Evolutionary conservation across 2,329 filamentous ascomycete species (phyloP).

Genomic region (Talaromyces islandicus): DNA sequence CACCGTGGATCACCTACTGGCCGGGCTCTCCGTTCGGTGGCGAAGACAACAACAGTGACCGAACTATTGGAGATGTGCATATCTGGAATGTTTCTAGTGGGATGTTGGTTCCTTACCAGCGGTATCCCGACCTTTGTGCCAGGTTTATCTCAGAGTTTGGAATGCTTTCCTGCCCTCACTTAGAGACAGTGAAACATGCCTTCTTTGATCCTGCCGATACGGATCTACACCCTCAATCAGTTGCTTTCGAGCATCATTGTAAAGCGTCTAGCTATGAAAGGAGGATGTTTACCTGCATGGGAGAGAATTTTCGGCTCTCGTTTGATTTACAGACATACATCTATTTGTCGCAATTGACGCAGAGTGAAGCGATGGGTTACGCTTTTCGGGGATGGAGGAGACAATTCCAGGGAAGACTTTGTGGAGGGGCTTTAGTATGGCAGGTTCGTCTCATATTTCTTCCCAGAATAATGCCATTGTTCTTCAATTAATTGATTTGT

Average conservation of each 20-base stretch:
- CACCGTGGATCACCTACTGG: constrained; percentile 44
- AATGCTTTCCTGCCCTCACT: constrained; percentile 71
- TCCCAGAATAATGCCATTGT: neutral
- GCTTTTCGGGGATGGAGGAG: constrained; percentile 44
- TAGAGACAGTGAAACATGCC: constrained; percentile 56
- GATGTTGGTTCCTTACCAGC: constrained; percentile 68
- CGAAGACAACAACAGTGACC: constrained; percentile 64
- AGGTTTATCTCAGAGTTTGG: constrained; percentile 85
- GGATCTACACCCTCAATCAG: constrained; percentile 68
- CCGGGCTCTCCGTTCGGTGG: constrained; percentile 50
- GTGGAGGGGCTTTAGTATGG: constrained; percentile 26
- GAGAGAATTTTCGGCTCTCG: constrained; percentile 39
- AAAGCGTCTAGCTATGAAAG: constrained; percentile 78
- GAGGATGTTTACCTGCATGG: constrained; percentile 65
- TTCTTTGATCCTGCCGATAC: constrained; percentile 62
- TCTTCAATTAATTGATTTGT: neutral
- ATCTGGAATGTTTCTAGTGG: constrained; percentile 63
- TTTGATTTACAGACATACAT: constrained; percentile 34
- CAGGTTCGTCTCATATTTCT: constrained; percentile 20
- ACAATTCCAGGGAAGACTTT: constrained; percentile 42
- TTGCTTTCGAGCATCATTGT: constrained; percentile 83
- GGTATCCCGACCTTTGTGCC: constrained; percentile 61
- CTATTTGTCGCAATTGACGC: constrained; percentile 55
- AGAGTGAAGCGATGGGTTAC: constrained; percentile 50
- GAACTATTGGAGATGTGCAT: constrained; percentile 76